Percentiles rank a stretch among this genome's conserved stretches.
These are phyloP conservation scores for Incumbomyces lentus DNA, from an alignment of 2,329 filamentous ascomycete genomes.

Conservation along the genomic window DNA sequence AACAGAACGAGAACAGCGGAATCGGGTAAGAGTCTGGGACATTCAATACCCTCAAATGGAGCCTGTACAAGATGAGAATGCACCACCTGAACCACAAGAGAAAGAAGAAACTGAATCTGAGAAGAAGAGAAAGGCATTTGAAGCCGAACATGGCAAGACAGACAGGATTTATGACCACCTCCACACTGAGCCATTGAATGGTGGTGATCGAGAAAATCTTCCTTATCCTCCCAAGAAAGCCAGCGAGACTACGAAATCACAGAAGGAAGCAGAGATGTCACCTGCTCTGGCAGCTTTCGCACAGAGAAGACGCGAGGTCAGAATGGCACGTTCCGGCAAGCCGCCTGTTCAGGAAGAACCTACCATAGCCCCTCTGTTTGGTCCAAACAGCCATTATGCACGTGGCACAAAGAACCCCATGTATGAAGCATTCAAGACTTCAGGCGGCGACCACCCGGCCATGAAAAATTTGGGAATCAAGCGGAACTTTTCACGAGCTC, in stretches of 20 bases:
- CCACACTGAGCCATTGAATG: constrained; percentile 2
- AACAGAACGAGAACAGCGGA: background rate
- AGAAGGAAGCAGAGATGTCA: background rate
- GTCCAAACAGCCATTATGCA: constrained; percentile 7
- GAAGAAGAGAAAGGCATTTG: constrained; percentile 6
- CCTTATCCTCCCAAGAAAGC: constrained; percentile 3
- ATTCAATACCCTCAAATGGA: constrained; percentile 4
- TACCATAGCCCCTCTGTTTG: constrained; percentile 5
- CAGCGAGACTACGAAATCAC: background rate
- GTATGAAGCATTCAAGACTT: background rate
- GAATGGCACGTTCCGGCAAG: constrained; percentile 1
- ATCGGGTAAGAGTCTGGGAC: constrained; percentile 1
- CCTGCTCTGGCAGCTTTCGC: background rate
- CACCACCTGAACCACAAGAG: background rate
- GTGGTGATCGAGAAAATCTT: background rate
- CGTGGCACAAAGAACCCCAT: constrained; percentile 2
- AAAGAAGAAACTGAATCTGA: constrained; percentile 2
- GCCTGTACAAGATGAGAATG: background rate
- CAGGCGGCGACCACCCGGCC: background rate
- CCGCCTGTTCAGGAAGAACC: background rate
- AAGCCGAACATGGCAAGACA: background rate
- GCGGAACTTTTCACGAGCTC: background rate
- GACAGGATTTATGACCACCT: constrained; percentile 5
- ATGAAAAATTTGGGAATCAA: background rate
- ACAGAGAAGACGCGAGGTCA: background rate